Conservation (phyloP, 345 rosid species). For the Fremontodendron californicum region DNA sequence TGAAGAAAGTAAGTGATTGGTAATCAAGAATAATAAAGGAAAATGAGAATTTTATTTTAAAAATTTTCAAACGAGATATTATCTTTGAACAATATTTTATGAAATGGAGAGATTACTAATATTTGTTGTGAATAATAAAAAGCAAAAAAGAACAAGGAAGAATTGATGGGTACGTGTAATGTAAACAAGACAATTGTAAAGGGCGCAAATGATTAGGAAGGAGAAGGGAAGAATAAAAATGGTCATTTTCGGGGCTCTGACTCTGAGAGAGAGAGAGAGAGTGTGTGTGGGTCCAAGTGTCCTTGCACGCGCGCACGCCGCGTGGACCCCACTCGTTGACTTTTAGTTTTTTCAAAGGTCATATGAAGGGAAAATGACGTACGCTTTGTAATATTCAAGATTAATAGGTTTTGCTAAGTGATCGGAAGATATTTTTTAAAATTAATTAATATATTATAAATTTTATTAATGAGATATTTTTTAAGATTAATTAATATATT, state of each 20-base stretch:
- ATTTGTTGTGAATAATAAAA: background rate
- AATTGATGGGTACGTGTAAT: background rate
- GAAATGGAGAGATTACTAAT: too few relatives aligned
- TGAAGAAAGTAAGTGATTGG: too few relatives aligned
- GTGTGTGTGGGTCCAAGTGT: conserved; percentile 46
- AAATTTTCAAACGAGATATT: too few relatives aligned
- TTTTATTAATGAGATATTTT: too few relatives aligned
- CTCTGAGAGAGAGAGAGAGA: conserved; percentile 21
- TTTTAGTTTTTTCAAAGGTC: background rate
- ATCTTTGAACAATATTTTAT: too few relatives aligned
- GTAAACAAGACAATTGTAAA: background rate
- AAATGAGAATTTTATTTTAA: too few relatives aligned
- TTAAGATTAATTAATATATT: too few relatives aligned
- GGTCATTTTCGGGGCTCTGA: conserved; percentile 47
- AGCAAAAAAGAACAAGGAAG: background rate
- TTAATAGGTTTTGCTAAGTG: too few relatives aligned
- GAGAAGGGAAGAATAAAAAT: background rate
- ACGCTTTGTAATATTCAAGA: background rate
- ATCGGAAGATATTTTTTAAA: too few relatives aligned
- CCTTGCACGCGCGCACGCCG: conserved; percentile 65
- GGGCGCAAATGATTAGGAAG: background rate
- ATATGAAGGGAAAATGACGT: background rate
- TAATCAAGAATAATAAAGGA: too few relatives aligned
- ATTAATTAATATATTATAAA: too few relatives aligned
- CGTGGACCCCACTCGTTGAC: conserved; percentile 60